phyloP scores from a whole-genome alignment of 106 monocot species.

The Alisma plantagoaquatica region DNA sequence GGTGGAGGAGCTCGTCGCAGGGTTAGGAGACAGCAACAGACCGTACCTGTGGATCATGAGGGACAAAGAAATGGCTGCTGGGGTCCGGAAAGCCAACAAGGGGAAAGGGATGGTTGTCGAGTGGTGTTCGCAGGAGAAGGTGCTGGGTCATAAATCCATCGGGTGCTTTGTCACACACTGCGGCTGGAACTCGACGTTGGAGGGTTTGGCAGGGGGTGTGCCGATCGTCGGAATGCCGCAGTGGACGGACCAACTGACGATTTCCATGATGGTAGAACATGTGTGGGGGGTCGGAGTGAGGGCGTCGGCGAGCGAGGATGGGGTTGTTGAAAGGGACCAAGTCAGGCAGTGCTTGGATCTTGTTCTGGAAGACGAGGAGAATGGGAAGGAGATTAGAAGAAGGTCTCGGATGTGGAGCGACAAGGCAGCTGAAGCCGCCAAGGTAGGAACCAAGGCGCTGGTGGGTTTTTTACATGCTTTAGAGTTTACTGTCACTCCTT shows the following conservation, averaged over 20 bases:
- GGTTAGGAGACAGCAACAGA: conserved; percentile 24
- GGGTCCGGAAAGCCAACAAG: not conserved
- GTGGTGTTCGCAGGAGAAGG: conserved; percentile 2
- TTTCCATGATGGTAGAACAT: not conserved
- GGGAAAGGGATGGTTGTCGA: not conserved
- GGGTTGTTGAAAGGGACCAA: not conserved
- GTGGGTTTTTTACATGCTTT: too few species aligned
- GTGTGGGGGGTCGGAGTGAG: conserved; percentile 4
- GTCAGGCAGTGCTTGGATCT: not conserved
- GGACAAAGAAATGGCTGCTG: conserved; percentile 4
- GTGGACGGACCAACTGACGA: not conserved
- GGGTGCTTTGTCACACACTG: conserved; percentile 6
- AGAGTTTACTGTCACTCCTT: too few species aligned
- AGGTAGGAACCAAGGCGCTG: not conserved
- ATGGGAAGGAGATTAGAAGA: not conserved
- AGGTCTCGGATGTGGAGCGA: conserved; percentile 7
- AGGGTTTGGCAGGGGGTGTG: not conserved
- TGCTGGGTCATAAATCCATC: not conserved
- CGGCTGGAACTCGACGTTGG: conserved; percentile 2
- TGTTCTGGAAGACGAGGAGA: conserved; percentile 7
- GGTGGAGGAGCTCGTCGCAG: conserved; percentile 28
- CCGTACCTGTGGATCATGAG: conserved; percentile 40
- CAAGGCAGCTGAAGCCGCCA: not conserved
- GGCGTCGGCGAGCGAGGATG: not conserved
- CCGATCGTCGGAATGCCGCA: not conserved